phyloP scores from a whole-genome alignment of 2,329 filamentous ascomycete genomes.

The Dactylellina sp. region DNA sequence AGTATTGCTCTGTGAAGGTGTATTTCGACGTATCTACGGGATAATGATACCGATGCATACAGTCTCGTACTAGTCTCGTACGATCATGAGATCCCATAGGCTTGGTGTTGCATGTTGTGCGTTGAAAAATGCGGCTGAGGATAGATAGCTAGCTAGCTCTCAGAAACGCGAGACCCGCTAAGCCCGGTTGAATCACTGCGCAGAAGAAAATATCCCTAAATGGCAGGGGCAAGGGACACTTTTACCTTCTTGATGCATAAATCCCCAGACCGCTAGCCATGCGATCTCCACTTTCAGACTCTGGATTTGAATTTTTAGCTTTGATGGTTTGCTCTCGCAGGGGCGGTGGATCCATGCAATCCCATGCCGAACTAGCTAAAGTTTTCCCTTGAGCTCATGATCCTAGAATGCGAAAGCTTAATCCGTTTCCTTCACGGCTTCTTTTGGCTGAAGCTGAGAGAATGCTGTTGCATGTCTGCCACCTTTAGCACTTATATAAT shows the following conservation, averaged over 20 bases:
- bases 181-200: too few species aligned
- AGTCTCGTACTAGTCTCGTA: too few species aligned
- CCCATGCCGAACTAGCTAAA: neutral
- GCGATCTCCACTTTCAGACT: neutral
- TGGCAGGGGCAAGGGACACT: neutral
- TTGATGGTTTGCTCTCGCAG: neutral
- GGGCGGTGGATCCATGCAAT: neutral
- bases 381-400: neutral
- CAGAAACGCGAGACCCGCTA: too few species aligned
- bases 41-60: too few species aligned
- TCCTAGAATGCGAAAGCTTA: neutral
- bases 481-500: constrained; percentile 1
- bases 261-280: neutral
- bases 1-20: too few species aligned
- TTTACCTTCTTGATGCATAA: constrained; percentile 21
- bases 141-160: too few species aligned
- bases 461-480: neutral
- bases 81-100: too few species aligned
- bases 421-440: constrained; percentile 6
- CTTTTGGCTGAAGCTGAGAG: constrained; percentile 38
- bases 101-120: too few species aligned
- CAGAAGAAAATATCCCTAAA: neutral
- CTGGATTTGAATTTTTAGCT: neutral
- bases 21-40: too few species aligned
- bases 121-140: too few species aligned